phyloP scores from a whole-genome alignment of 805 yeast genomes.

The Starmerella lactis-condensi region DNA sequence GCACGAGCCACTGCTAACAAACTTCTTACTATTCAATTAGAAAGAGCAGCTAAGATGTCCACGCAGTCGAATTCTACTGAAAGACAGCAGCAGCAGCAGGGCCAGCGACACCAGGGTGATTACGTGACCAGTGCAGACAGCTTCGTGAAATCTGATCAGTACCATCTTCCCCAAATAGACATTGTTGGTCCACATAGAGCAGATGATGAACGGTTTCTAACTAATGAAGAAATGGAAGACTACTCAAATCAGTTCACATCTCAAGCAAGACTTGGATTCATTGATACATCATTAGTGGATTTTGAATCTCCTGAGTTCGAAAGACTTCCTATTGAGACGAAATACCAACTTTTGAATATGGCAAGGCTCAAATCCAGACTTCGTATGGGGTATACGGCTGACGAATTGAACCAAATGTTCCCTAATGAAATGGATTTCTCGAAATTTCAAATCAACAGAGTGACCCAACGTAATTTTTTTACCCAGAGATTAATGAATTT shows the following conservation, averaged over 20 bases:
- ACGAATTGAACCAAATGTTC: conserved; percentile 65
- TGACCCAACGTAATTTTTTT: conserved; percentile 71
- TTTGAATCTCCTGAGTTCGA: conserved; percentile 66
- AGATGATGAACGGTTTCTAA: conserved; percentile 54
- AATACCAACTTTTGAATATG: conserved; percentile 71
- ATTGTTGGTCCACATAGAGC: conserved; percentile 24
- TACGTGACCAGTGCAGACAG: neutral
- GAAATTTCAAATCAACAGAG: conserved; percentile 80
- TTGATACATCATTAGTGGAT: conserved; percentile 38
- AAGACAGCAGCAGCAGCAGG: neutral
- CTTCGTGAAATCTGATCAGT: conserved; percentile 56
- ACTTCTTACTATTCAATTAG: conserved; percentile 62
- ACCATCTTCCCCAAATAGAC: conserved; percentile 58
- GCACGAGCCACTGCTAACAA: conserved; percentile 62
- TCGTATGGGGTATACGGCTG: conserved; percentile 86
- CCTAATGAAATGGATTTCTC: conserved; percentile 82
- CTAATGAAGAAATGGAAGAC: conserved; percentile 52
- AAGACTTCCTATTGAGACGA: conserved; percentile 63
- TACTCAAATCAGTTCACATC: conserved; percentile 37
- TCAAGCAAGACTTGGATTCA: conserved; percentile 30
- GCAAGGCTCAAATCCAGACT: conserved; percentile 68
- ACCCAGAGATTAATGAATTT: conserved; percentile 75
- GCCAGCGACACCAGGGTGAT: neutral
- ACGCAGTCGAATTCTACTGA: neutral
- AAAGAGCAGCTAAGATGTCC: conserved; percentile 27